Base-by-base conservation (phyloP, 2,329 filamentous ascomycete genomes). In the Colletotrichum sp. region DNA sequence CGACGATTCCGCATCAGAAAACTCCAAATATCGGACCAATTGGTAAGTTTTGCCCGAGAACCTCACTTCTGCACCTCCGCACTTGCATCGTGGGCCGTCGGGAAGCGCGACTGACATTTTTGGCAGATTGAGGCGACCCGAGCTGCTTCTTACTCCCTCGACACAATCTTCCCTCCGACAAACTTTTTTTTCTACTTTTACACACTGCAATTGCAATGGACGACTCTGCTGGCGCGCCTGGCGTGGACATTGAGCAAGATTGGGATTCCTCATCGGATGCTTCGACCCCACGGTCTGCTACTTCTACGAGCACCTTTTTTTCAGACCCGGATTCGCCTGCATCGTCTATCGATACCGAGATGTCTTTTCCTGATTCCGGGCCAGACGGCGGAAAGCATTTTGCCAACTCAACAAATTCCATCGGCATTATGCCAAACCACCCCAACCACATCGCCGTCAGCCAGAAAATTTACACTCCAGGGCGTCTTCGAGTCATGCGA, bases 401-500 rank as follows among this genome's bases (percentile, higher is more conserved):
- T 32, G 1, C 2, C 0, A 3, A 7, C 2, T 24, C 7, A 10
- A 15, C n/a, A n/a, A n/a, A n/a, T n/a, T n/a, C n/a, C n/a, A n/a
- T n/a, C n/a, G n/a, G n/a, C n/a, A n/a, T n/a, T n/a, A 26, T 26
- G 26, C 26, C 26, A 6, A 26, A 2, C 2, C n/a, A 55, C 0
- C n/a, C 68, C 0, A 72, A 72, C 3, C n/a, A 75, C 6, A 4
- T 62, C 3, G 1, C 72, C 1, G 15, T 34, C 2, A 62, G 62
- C 2, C 7, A 59, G 0, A 52, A 7, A 0, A 1, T 30, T 0
- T 75, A 72, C 18, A 0, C 39, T 0, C 15, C 68, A 0, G 44
- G 68, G 0, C 68, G 30, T 0, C 0, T 76, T 0, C 55, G 0
- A 0, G 21, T 0, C 0, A 64, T 55, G 69, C 3, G 15, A 0